Percentiles rank a stretch among this genome's conserved stretches.
These are phyloP conservation scores for Podila clonocystis DNA, from an alignment of 192 early-diverging fungal species.

Conservation along the genomic window DNA sequence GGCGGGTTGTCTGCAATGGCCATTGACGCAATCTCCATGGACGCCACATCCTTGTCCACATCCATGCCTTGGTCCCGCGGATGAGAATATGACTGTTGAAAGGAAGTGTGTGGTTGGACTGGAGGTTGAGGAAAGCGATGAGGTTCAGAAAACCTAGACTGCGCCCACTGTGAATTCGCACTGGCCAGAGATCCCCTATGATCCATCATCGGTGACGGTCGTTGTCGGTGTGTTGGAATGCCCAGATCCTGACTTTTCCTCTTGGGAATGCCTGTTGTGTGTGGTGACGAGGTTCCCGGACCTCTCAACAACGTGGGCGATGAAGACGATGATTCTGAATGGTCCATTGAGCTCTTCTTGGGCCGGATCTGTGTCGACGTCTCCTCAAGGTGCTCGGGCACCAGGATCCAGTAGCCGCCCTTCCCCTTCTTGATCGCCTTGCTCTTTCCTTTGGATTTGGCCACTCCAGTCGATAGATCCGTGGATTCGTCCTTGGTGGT, in stretches of 20 bases:
- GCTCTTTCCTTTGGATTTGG: not conserved
- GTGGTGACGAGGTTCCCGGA: too few relatives aligned
- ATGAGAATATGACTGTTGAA: not conserved
- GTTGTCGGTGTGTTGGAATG: too few relatives aligned
- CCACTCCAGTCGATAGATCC: not conserved
- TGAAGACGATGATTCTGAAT: not conserved
- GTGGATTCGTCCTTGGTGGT: not conserved
- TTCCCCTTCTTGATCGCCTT: slow-evolving; percentile 12
- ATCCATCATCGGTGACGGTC: too few relatives aligned
- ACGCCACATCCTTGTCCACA: slow-evolving; percentile 19
- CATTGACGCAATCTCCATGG: slow-evolving; percentile 5
- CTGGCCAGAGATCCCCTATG: too few relatives aligned
- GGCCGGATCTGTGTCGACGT: slow-evolving; percentile 12
- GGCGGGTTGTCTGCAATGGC: slow-evolving; percentile 5
- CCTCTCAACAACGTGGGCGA: too few relatives aligned
- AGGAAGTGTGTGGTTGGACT: too few relatives aligned
- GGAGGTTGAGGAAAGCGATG: too few relatives aligned
- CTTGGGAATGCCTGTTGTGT: too few relatives aligned
- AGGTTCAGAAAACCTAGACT: too few relatives aligned
- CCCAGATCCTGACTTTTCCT: too few relatives aligned
- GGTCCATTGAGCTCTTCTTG: slow-evolving; percentile 11
- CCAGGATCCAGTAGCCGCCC: slow-evolving; percentile 20
- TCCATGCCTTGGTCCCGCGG: not conserved
- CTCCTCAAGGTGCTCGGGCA: slow-evolving; percentile 17
- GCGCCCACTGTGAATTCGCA: too few relatives aligned